phyloP scores from a whole-genome alignment of 2,329 filamentous ascomycete genomes.

The Pseudonectria buxi region DNA sequence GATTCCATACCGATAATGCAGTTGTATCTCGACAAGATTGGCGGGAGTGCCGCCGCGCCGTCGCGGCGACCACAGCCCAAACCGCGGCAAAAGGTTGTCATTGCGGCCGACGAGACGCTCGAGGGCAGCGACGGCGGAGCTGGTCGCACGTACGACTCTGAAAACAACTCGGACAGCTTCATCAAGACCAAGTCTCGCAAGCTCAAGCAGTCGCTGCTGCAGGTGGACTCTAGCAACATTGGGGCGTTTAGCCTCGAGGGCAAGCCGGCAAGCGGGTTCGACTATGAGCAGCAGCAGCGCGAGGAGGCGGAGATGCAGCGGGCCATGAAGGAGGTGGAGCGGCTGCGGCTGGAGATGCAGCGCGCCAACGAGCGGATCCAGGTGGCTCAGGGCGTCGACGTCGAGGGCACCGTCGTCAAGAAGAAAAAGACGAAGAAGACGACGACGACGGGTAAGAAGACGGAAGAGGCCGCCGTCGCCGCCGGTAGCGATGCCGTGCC shows the following conservation, averaged over 20 bases:
- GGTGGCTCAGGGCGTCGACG: constrained; percentile 60
- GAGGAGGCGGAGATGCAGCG: constrained; percentile 85
- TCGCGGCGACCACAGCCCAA: constrained; percentile 32
- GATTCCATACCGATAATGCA: constrained; percentile 96
- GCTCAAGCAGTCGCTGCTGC: constrained; percentile 60
- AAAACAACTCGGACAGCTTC: constrained; percentile 42
- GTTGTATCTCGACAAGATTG: constrained; percentile 62
- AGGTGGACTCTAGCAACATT: constrained; percentile 82
- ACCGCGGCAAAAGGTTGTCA: constrained; percentile 54
- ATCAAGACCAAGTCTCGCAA: constrained; percentile 44
- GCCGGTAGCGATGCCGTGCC: constrained; percentile 12
- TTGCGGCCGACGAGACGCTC: constrained; percentile 69
- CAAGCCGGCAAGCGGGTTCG: constrained; percentile 33
- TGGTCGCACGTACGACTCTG: constrained; percentile 44
- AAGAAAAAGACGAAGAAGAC: constrained; percentile 62
- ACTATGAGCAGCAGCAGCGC: constrained; percentile 60
- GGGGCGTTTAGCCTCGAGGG: constrained; percentile 61
- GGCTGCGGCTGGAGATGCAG: constrained; percentile 82
- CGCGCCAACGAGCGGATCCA: constrained; percentile 69
- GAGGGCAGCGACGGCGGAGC: constrained; percentile 45
- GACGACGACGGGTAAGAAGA: constrained; percentile 24
- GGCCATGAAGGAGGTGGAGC: constrained; percentile 84
- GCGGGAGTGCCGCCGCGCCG: constrained; percentile 21
- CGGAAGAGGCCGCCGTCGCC: constrained; percentile 14
- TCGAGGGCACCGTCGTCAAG: constrained; percentile 58